A percentile compares a stretch with the other conserved stretches of the same genome.
phyloP scores from a whole-genome alignment of 148 eudicot species.

The Euryodendron excelsum region DNA sequence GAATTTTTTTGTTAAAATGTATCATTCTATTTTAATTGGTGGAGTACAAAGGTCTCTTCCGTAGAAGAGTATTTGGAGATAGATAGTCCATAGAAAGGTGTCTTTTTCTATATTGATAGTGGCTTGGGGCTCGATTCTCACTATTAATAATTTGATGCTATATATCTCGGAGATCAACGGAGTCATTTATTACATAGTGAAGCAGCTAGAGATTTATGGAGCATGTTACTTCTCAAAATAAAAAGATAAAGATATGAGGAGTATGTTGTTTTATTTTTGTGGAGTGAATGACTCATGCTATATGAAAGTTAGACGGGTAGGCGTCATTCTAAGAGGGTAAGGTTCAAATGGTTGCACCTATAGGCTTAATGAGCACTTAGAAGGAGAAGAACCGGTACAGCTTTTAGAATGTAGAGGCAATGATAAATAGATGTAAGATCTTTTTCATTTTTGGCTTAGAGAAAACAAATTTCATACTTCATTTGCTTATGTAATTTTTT shows the following conservation, averaged over 20 bases:
- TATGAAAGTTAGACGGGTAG: not conserved
- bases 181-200: not conserved
- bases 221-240: too few species aligned
- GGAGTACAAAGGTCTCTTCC: not conserved
- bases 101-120: not conserved
- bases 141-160: not conserved
- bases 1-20: too few species aligned
- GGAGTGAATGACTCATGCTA: not conserved
- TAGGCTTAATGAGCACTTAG: not conserved
- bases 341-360: not conserved
- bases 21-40: not conserved
- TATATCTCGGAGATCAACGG: too few species aligned
- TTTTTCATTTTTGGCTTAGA: too few species aligned
- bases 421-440: too few species aligned
- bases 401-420: too few species aligned
- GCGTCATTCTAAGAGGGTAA: not conserved
- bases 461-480: too few species aligned
- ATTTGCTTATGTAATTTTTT: too few species aligned
- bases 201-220: not conserved
- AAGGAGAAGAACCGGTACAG: not conserved
- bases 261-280: too few species aligned
- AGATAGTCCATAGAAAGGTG: not conserved
- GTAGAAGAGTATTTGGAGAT: too few species aligned
- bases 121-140: not conserved
- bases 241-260: too few species aligned